Evolutionary conservation across 106 monocot species (phyloP).

Genomic region (Dioscorea zingiberensis): DNA sequence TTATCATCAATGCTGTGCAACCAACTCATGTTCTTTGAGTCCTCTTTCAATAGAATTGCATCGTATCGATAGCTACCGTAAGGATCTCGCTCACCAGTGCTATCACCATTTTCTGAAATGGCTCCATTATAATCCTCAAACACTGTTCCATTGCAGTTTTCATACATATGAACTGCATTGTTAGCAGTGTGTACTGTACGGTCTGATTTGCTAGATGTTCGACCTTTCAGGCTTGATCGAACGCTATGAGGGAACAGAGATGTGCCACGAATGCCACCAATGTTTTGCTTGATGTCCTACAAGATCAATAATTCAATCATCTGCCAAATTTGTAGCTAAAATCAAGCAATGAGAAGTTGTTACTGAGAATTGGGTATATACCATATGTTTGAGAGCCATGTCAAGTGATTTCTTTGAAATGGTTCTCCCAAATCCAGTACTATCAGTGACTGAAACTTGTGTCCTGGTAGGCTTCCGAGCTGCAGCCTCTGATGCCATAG

Average conservation of each 20-base stretch:
- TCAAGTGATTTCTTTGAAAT: constrained; percentile 95
- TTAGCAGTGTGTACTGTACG: no score
- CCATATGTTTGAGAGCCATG: constrained; percentile 96
- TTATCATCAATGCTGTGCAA: constrained; percentile 75
- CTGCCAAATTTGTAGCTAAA: no score
- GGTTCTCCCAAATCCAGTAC: constrained; percentile 79
- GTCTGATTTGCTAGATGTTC: constrained; percentile 37
- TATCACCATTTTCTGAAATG: constrained; percentile 22
- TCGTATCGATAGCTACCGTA: constrained; percentile 77
- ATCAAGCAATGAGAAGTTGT: no score
- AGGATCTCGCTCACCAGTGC: constrained; percentile 52
- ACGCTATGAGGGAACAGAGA: constrained; percentile 93
- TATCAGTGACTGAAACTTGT: constrained; percentile 41
- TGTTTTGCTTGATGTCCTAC: constrained; percentile 84
- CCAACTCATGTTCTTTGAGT: constrained; percentile 84
- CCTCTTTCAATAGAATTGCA: constrained; percentile 76
- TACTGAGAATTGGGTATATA: no score
- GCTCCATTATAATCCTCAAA: constrained; percentile 21
- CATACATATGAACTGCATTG: constrained; percentile 19
- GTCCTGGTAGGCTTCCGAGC: constrained; percentile 23
- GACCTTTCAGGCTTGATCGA: constrained; percentile 41
- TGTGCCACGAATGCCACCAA: constrained; percentile 66
- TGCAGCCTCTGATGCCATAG: constrained; percentile 12
- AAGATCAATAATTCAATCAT: no score
- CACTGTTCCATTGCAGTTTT: constrained; percentile 16